These are phyloP conservation scores for Thalassia testudinum DNA, from an alignment of 116 monocot species.

Conservation along the genomic window DNA sequence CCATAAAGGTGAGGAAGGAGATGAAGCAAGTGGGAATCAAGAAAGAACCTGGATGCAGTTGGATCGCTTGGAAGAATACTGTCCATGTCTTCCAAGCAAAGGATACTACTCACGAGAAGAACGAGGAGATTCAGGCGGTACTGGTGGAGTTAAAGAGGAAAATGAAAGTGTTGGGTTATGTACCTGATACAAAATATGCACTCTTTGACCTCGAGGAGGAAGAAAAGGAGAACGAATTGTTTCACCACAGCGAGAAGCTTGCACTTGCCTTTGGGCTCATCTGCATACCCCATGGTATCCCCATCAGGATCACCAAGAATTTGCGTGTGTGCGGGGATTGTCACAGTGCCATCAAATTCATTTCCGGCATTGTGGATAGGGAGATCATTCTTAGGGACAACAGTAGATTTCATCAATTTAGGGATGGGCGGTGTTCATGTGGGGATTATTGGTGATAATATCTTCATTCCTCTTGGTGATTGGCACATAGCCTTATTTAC, in stretches of 20 bases:
- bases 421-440: constrained; percentile 12
- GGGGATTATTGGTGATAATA: constrained; percentile 12
- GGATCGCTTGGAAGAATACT: constrained; percentile 13
- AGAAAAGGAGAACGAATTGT: constrained; percentile 10
- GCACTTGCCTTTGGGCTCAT: constrained; percentile 18
- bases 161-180: constrained; percentile 11
- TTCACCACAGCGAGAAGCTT: constrained; percentile 18
- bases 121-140: constrained; percentile 9
- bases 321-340: constrained; percentile 18
- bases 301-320: constrained; percentile 20
- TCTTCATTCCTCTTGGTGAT: too few species aligned
- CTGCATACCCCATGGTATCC: constrained; percentile 1
- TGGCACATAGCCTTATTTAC: too few species aligned
- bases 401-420: constrained; percentile 15
- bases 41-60: constrained; percentile 20
- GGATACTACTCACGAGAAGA: constrained; percentile 3
- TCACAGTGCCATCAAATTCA: constrained; percentile 18
- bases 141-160: constrained; percentile 3
- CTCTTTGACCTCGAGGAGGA: constrained; percentile 19
- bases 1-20: constrained; percentile 8
- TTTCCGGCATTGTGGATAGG: constrained; percentile 9
- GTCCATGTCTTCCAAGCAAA: constrained; percentile 17
- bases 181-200: constrained; percentile 9
- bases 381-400: constrained; percentile 19
- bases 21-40: constrained; percentile 14